These are phyloP conservation scores for Trichoderma asperellum DNA, from an alignment of 2,329 filamentous ascomycete genomes.

Conservation along the genomic window DNA sequence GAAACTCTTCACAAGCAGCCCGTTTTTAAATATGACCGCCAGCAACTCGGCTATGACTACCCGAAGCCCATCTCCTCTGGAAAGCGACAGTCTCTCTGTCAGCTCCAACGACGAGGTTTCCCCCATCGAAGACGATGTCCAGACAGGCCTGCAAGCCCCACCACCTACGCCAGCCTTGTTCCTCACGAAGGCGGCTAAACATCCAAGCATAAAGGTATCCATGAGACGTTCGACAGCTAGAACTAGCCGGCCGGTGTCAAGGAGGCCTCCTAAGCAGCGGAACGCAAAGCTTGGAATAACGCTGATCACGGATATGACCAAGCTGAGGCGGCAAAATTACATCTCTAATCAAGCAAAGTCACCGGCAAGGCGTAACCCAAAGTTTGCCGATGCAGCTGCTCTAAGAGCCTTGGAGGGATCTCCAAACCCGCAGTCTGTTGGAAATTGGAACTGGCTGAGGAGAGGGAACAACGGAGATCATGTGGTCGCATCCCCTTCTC, in stretches of 20 bases:
- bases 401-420: slow-evolving; percentile 63
- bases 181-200: slow-evolving; percentile 31
- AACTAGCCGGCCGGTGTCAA: slow-evolving; percentile 58
- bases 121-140: slow-evolving; percentile 8
- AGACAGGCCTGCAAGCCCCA: slow-evolving; percentile 27
- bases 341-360: slow-evolving; percentile 40
- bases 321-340: slow-evolving; percentile 51
- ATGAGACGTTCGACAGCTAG: slow-evolving; percentile 46
- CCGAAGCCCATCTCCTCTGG: slow-evolving; percentile 12
- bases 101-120: slow-evolving; percentile 20
- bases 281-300: slow-evolving; percentile 67
- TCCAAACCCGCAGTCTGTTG: slow-evolving; percentile 57
- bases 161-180: slow-evolving; percentile 29
- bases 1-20: not conserved
- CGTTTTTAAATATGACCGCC: not conserved
- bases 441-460: slow-evolving; percentile 61
- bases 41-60: slow-evolving; percentile 20
- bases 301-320: slow-evolving; percentile 70
- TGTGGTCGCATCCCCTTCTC: slow-evolving; percentile 37
- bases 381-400: slow-evolving; percentile 63
- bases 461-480: slow-evolving; percentile 43
- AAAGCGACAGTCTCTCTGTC: slow-evolving; percentile 32
- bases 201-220: slow-evolving; percentile 35
- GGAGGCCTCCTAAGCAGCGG: slow-evolving; percentile 62
- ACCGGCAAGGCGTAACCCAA: slow-evolving; percentile 42